Percentiles rank a stretch among this genome's conserved stretches.
Conservation (phyloP, 257 asterid genomes). For the Primulina tabacum region DNA sequence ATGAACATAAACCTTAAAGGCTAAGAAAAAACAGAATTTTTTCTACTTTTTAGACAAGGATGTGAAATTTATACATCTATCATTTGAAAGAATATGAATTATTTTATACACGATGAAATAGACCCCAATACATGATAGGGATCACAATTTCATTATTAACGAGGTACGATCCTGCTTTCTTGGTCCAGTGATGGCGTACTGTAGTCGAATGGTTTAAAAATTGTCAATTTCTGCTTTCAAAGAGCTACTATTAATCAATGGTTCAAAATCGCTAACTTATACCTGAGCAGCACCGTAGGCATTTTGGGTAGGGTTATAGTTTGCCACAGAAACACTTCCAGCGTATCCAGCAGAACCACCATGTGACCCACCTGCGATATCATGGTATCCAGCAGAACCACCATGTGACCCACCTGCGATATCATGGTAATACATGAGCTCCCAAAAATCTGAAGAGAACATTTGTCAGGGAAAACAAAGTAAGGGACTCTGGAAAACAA, state of each 20-base stretch:
- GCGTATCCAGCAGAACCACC: too few species aligned
- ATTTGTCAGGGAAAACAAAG: neutral
- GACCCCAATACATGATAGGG: neutral
- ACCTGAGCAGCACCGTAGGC: conserved; percentile 72
- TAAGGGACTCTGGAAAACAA: neutral
- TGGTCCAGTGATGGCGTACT: conserved; percentile 5
- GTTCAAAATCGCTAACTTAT: conserved; percentile 19
- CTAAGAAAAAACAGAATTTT: conserved; percentile 6
- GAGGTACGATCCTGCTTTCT: neutral
- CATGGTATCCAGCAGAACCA: too few species aligned
- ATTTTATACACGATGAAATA: neutral
- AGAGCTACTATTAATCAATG: conserved; percentile 1
- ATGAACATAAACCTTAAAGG: conserved; percentile 4
- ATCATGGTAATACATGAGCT: conserved; percentile 20
- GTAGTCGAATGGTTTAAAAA: too few species aligned
- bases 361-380: too few species aligned
- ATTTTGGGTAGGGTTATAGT: conserved; percentile 54
- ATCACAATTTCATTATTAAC: neutral
- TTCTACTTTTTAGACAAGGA: neutral
- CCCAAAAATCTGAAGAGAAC: neutral
- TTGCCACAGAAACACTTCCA: conserved; percentile 44
- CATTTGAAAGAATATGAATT: neutral
- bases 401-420: conserved; percentile 61
- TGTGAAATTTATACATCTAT: neutral
- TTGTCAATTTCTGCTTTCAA: too few species aligned